Evolutionary conservation across 2,329 filamentous ascomycete species (phyloP).

Genomic region (Akanthomyces lecanii): DNA sequence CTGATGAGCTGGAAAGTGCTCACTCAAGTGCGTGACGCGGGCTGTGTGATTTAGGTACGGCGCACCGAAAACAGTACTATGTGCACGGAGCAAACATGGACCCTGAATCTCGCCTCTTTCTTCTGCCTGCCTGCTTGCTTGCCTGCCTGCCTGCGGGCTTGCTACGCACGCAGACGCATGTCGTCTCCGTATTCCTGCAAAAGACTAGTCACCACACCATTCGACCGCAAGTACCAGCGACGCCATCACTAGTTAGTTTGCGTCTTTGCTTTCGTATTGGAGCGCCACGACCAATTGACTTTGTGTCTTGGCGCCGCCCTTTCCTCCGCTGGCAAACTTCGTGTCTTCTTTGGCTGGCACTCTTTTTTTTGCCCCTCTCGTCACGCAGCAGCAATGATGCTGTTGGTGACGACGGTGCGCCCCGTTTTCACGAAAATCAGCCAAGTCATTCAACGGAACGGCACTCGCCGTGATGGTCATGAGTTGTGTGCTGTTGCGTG

Average conservation of each 20-base stretch:
- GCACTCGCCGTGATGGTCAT: neutral
- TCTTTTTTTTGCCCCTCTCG: neutral
- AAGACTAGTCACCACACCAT: neutral
- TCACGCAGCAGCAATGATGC: neutral
- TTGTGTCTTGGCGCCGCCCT: neutral
- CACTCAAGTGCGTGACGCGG: neutral
- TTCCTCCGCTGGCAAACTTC: neutral
- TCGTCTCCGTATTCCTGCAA: neutral
- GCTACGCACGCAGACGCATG: neutral
- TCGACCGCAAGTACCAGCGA: too few species aligned
- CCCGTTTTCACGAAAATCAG: neutral
- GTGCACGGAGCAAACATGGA: neutral
- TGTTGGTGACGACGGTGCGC: neutral
- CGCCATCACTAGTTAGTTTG: neutral
- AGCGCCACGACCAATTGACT: neutral
- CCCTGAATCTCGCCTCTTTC: neutral
- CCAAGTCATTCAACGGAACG: neutral
- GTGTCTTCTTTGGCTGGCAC: neutral
- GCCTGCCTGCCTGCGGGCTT: neutral
- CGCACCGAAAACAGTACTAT: neutral
- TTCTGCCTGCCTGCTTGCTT: neutral
- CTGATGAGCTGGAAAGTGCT: conserved; percentile 8
- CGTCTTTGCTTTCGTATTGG: neutral
- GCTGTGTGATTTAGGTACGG: conserved; percentile 3
- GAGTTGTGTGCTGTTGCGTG: neutral